phyloP scores from a whole-genome alignment of 108 stramenopile species.

The Nitzschia sp. region DNA sequence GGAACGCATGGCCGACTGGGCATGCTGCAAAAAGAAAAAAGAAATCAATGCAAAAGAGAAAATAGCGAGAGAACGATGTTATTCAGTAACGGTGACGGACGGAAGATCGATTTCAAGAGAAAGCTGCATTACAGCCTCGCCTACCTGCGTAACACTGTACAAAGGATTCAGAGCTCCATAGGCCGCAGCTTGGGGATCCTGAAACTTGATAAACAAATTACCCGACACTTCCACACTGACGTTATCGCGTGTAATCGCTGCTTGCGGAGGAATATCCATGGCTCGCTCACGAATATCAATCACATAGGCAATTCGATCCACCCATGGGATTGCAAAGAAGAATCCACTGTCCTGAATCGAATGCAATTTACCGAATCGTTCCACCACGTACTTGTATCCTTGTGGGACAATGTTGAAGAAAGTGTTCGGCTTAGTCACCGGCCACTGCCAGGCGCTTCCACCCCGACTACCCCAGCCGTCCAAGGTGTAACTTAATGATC shows the following conservation, averaged over 20 bases:
- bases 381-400: slow-evolving; percentile 92
- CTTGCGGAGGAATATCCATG: slow-evolving; percentile 91
- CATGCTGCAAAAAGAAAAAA: slow-evolving; percentile 58
- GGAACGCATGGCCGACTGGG: slow-evolving; percentile 97
- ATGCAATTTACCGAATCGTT: slow-evolving; percentile 91
- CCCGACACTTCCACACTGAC: slow-evolving; percentile 97
- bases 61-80: too few species aligned
- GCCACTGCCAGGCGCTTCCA: slow-evolving; percentile 65
- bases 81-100: too few species aligned
- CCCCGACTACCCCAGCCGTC: slow-evolving; percentile 35
- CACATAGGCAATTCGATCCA: slow-evolving; percentile 93
- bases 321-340: slow-evolving; percentile 92
- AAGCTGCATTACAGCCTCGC: too few species aligned
- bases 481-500: slow-evolving; percentile 27
- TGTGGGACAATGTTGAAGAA: slow-evolving; percentile 94
- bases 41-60: neutral
- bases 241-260: slow-evolving; percentile 97
- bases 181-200: slow-evolving; percentile 87
- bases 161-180: slow-evolving; percentile 96
- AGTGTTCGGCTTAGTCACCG: slow-evolving; percentile 83
- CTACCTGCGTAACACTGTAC: slow-evolving; percentile 93
- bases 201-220: slow-evolving; percentile 96
- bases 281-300: slow-evolving; percentile 95
- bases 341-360: slow-evolving; percentile 88
- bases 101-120: too few species aligned